These are phyloP conservation scores for Globomyces pollinis-pini DNA, from an alignment of 192 early-diverging fungal species.

Conservation along the genomic window DNA sequence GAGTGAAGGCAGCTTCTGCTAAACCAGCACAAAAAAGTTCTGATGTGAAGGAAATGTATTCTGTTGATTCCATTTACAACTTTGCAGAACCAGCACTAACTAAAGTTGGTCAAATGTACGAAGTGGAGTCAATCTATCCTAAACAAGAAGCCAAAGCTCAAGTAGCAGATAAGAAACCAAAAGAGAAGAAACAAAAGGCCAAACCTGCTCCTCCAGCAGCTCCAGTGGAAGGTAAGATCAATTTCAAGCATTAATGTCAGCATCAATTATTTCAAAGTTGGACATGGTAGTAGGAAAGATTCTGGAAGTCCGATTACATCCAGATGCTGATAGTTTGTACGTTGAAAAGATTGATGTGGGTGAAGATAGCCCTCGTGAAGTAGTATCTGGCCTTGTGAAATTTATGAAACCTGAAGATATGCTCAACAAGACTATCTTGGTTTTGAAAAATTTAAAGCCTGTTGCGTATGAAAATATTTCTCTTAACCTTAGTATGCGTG, in stretches of 20 bases:
- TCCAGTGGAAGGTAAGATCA: neutral
- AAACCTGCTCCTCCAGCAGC: conserved; percentile 17
- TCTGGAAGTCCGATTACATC: conserved; percentile 72
- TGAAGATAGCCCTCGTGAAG: conserved; percentile 73
- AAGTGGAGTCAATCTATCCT: conserved; percentile 30
- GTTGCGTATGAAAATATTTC: conserved; percentile 51
- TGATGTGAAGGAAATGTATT: conserved; percentile 12
- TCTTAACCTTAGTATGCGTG: conserved; percentile 60
- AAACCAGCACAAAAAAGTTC: no score
- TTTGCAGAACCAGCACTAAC: conserved; percentile 8
- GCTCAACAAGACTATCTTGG: conserved; percentile 39
- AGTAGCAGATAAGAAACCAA: conserved; percentile 5
- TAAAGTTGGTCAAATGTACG: conserved; percentile 38
- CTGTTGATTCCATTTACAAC: neutral
- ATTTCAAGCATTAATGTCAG: neutral
- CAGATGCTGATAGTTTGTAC: conserved; percentile 93
- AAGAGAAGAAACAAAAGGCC: conserved; percentile 31
- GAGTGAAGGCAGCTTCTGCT: conserved; percentile 6
- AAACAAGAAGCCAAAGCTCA: conserved; percentile 39
- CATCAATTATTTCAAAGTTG: conserved; percentile 61
- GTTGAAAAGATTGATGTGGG: conserved; percentile 92
- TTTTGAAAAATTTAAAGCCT: conserved; percentile 93
- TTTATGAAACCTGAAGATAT: conserved; percentile 87
- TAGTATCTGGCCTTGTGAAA: conserved; percentile 90
- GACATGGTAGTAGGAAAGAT: conserved; percentile 94